phyloP scores from a whole-genome alignment of 257 asterid species.

The Solanum paucissectum region DNA sequence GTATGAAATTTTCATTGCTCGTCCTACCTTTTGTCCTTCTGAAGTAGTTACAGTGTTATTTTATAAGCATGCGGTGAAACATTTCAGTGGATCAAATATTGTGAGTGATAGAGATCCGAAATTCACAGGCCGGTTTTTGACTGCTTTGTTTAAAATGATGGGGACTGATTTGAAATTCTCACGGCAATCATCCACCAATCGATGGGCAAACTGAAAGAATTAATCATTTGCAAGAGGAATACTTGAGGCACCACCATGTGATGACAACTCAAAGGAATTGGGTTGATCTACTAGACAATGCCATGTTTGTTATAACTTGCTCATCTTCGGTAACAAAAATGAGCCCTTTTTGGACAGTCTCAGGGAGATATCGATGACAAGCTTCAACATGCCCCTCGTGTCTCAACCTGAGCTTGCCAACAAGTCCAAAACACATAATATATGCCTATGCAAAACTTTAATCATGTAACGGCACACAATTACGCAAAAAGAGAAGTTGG shows the following conservation, averaged over 20 bases:
- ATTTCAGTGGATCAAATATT: not conserved
- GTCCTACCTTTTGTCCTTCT: not conserved
- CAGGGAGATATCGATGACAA: not conserved
- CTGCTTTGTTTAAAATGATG: not conserved
- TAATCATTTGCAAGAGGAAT: not conserved
- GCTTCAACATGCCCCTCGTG: no score
- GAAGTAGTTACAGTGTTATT: not conserved
- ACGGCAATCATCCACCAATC: not conserved
- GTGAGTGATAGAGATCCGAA: not conserved
- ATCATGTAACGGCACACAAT: not conserved
- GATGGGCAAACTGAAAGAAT: not conserved
- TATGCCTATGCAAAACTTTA: not conserved
- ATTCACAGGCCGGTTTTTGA: not conserved
- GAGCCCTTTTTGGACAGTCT: not conserved
- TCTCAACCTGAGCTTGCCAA: not conserved
- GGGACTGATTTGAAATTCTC: not conserved
- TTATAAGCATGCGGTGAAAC: not conserved
- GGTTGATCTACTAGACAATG: not conserved
- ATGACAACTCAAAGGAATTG: not conserved
- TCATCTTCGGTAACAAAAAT: not conserved
- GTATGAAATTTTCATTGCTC: not conserved
- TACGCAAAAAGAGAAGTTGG: not conserved
- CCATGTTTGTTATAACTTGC: not conserved
- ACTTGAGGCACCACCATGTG: not conserved
- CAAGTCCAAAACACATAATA: not conserved